Percentiles rank a stretch among this genome's conserved stretches.
phyloP scores from a whole-genome alignment of 805 yeast genomes.

The Cyberlindnera xishuangbannaensis region DNA sequence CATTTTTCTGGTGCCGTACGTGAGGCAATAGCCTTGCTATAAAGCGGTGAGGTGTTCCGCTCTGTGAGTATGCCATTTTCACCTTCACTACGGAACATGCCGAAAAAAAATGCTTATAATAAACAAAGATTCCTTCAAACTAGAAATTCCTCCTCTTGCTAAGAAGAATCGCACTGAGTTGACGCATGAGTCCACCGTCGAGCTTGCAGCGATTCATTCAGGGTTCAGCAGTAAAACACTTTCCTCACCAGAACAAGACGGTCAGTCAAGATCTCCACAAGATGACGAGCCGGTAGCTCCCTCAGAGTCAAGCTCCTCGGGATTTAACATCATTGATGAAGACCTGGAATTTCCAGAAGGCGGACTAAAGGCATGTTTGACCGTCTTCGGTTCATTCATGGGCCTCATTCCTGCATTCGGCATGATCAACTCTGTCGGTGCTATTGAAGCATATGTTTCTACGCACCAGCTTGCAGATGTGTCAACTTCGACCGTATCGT shows the following conservation, averaged over 20 bases:
- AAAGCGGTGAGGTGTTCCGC: too few relatives aligned
- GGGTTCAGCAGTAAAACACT: constrained; percentile 7
- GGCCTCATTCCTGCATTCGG: constrained; percentile 53
- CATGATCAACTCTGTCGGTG: constrained; percentile 52
- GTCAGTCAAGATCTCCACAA: too few relatives aligned
- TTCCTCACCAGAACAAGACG: too few relatives aligned
- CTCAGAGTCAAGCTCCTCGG: constrained; percentile 3
- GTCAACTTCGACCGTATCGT: constrained; percentile 42
- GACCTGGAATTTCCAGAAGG: constrained; percentile 45
- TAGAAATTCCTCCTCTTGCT: constrained; percentile 5
- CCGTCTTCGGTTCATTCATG: constrained; percentile 49
- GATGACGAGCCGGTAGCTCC: too few relatives aligned
- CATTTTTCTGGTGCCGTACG: too few relatives aligned
- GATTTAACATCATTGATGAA: constrained; percentile 9
- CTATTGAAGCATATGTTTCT: constrained; percentile 52
- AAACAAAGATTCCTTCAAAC: constrained; percentile 5
- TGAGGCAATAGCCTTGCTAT: too few relatives aligned
- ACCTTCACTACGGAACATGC: too few relatives aligned
- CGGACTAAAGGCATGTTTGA: constrained; percentile 45
- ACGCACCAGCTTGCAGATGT: constrained; percentile 43
- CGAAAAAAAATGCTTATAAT: constrained; percentile 4
- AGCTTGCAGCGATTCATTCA: constrained; percentile 6
- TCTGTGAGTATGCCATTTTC: too few relatives aligned
- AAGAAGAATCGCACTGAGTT: constrained; percentile 1
- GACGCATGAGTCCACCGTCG: constrained; percentile 5